Evolutionary conservation across 1,139 yeast genomes (phyloP), one percentile per base, ranked within the genome.

Genomic region (Geotrichum siamense): DNA sequence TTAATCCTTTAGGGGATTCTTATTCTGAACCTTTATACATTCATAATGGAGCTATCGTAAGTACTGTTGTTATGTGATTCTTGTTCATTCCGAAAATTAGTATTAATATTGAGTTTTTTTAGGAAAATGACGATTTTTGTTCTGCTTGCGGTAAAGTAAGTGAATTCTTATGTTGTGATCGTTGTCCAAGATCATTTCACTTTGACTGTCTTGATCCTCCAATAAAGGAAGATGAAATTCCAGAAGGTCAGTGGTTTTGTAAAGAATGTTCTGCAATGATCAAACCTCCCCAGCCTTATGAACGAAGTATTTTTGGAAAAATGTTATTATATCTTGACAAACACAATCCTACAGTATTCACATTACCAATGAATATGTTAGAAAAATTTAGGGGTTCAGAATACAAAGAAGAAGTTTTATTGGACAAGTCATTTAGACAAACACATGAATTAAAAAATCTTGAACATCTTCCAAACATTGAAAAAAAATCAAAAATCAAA

Each of bases 141-240:
- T 71, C 83, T 19, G 72, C 93, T 0, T 91, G 98, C 64, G 89
- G 93, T 1, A 86, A 87, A 23, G 70, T 87, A 0, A 98, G 98
- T 5, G 72, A 84, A 32, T 86, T 91, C 53, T 70, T 91, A 22
- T 91, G 97, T 62, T 91, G 98, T 65, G 98, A 91, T 54, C 72
- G 84, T 2, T 91, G 98, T 63, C 96, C 97, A 0, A 75, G 74
- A 56, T 84, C 96, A 1, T 91, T 89, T 62, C 98, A 91, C 59
- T 86, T 91, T 57, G 71, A 83, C 10, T 91, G 98, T 61, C 76
- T 91, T 51, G 83, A 85, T 55, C 97, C 97, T 2, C 97, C 98
- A 0, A 64, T 82, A 21, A 89, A 82, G 51, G 81, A 79, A 37
- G 70, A 69, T 37, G 72, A 76, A 33, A 69, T 87, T 8, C 96